Evolutionary conservation across 495 filamentous ascomycete genomes (phyloP).

Genomic region (Tetracladium marchalianum): DNA sequence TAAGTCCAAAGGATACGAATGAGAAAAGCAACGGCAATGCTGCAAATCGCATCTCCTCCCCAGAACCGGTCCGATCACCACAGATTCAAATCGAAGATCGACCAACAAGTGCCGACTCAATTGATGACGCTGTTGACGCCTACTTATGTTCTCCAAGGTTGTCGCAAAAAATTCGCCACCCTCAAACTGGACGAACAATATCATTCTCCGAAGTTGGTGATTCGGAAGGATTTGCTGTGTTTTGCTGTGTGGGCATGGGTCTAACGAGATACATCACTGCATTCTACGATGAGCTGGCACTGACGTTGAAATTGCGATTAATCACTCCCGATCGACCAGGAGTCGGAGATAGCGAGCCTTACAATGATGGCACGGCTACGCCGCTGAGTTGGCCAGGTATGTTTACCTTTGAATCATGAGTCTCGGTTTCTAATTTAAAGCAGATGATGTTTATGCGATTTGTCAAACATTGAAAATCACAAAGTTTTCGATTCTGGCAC

Average conservation of each 20-base stretch:
- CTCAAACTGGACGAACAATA: slow-evolving; percentile 76
- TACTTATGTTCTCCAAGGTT: slow-evolving; percentile 77
- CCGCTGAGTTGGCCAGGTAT: slow-evolving; percentile 91
- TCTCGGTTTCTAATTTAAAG: slow-evolving; percentile 7
- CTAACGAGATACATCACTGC: slow-evolving; percentile 91
- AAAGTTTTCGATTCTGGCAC: slow-evolving; percentile 96
- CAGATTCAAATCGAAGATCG: slow-evolving; percentile 39
- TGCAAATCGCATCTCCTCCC: slow-evolving; percentile 17
- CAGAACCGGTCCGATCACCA: slow-evolving; percentile 14
- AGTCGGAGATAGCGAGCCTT: slow-evolving; percentile 83
- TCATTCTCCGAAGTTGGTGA: slow-evolving; percentile 97
- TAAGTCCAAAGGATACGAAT: slow-evolving; percentile 27
- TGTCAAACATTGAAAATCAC: slow-evolving; percentile 88
- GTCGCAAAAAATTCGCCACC: slow-evolving; percentile 77
- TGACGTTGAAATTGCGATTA: slow-evolving; percentile 77
- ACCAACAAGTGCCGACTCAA: slow-evolving; percentile 70
- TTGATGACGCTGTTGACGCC: slow-evolving; percentile 79
- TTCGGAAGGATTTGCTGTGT: slow-evolving; percentile 80
- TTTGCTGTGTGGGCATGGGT: slow-evolving; percentile 97
- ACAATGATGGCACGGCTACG: slow-evolving; percentile 67
- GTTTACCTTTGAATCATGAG: slow-evolving; percentile 24
- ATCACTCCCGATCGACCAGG: slow-evolving; percentile 93
- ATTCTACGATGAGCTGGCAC: slow-evolving; percentile 94
- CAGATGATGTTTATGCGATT: slow-evolving; percentile 91
- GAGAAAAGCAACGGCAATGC: slow-evolving; percentile 22